These are phyloP conservation scores for Chara braunii DNA, from an alignment of 139 green algal genomes.

Conservation along the genomic window DNA sequence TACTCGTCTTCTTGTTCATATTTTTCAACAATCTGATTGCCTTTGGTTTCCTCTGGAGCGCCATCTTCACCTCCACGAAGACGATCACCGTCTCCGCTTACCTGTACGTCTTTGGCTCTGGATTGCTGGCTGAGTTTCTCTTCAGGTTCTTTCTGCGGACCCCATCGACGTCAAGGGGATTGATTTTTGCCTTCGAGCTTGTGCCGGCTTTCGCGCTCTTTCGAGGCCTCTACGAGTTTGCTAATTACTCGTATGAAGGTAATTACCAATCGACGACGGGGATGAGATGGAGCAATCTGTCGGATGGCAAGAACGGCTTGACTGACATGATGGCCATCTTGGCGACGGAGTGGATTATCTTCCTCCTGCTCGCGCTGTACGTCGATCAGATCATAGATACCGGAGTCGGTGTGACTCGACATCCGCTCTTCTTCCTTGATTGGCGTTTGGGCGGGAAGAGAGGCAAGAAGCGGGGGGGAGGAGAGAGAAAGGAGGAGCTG, in stretches of 20 bases:
- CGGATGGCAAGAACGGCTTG: conserved; percentile 63
- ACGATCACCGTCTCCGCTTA: conserved; percentile 23
- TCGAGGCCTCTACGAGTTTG: conserved; percentile 64
- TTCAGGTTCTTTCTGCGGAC: conserved; percentile 59
- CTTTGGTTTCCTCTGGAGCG: conserved; percentile 59
- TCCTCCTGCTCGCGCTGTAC: conserved; percentile 41
- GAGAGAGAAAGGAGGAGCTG: no score
- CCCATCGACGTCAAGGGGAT: no score
- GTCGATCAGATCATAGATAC: conserved; percentile 52
- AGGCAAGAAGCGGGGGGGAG: no score
- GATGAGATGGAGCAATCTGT: conserved; percentile 56
- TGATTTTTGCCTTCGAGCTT: conserved; percentile 56
- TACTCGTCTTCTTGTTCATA: conserved; percentile 77
- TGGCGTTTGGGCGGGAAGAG: no score
- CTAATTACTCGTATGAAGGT: conserved; percentile 50
- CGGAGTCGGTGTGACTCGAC: conserved; percentile 62
- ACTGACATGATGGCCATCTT: conserved; percentile 56
- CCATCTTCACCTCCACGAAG: conserved; percentile 21
- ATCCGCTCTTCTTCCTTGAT: conserved; percentile 87
- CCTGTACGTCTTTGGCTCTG: conserved; percentile 35
- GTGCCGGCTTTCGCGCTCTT: conserved; percentile 75
- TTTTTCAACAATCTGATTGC: conserved; percentile 77
- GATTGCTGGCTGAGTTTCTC: conserved; percentile 31
- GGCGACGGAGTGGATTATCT: conserved; percentile 67
- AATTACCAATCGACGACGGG: conserved; percentile 50